These are phyloP conservation scores for Crataegus laevigata DNA, from an alignment of 306 rosid genomes.

Conservation along the genomic window DNA sequence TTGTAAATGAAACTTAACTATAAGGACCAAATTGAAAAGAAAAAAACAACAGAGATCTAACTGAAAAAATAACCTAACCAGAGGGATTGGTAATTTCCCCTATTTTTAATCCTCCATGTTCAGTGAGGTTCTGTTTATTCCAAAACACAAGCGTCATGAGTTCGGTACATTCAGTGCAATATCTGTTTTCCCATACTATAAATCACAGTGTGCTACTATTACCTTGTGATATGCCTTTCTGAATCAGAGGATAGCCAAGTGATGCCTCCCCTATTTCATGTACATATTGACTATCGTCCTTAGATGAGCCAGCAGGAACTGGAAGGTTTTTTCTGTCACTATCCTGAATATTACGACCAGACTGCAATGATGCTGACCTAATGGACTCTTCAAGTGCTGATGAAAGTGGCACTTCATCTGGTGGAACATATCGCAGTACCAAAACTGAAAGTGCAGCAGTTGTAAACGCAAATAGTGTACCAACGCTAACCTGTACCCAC, in stretches of 20 bases:
- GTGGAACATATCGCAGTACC: constrained; percentile 74
- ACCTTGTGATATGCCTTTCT: constrained; percentile 19
- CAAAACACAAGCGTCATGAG: background rate
- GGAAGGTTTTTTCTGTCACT: constrained; percentile 8
- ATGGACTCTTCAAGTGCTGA: constrained; percentile 37
- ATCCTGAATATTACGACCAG: constrained; percentile 25
- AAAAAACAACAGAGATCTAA: background rate
- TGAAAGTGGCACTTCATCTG: constrained; percentile 49
- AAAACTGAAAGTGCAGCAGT: constrained; percentile 60
- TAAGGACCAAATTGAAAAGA: background rate
- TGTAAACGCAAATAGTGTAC: constrained; percentile 67
- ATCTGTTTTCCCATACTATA: background rate
- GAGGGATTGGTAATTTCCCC: background rate
- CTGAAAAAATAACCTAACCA: background rate
- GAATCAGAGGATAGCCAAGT: constrained; percentile 46
- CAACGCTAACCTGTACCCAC: constrained; percentile 54
- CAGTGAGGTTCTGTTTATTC: background rate
- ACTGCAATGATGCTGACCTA: constrained; percentile 23
- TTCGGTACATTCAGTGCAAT: background rate
- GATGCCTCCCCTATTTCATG: constrained; percentile 26
- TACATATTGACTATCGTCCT: constrained; percentile 12
- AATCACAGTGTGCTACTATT: background rate
- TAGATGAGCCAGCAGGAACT: constrained; percentile 27
- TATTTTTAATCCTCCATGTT: background rate
- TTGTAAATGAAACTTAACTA: background rate